These are phyloP conservation scores for Phytophthora hibernalis DNA, from an alignment of 352 stramenopile species.

Conservation along the genomic window DNA sequence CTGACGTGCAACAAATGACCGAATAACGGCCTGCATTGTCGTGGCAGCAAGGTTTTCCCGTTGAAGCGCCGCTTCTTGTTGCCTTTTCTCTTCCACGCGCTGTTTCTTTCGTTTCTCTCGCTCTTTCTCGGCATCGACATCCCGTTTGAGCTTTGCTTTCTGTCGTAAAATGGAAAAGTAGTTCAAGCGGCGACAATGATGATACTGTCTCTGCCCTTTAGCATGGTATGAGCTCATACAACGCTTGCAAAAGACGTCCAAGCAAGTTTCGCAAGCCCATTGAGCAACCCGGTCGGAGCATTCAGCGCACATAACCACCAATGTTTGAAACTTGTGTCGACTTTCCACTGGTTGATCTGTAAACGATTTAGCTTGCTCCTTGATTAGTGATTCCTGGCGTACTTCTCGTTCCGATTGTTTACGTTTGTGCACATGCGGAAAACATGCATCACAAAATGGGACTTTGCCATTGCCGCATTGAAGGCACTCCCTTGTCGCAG, in stretches of 20 bases:
- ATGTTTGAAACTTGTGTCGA: slow-evolving; percentile 47
- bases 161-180: slow-evolving; percentile 75
- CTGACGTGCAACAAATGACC: slow-evolving; percentile 43
- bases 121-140: slow-evolving; percentile 40
- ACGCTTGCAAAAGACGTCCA: slow-evolving; percentile 75
- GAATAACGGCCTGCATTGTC: slow-evolving; percentile 49
- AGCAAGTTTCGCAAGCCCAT: slow-evolving; percentile 69
- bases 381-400: background rate
- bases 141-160: slow-evolving; percentile 49
- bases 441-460: slow-evolving; percentile 75
- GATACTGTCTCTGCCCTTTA: slow-evolving; percentile 65
- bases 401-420: background rate
- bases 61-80: slow-evolving; percentile 26
- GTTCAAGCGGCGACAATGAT: slow-evolving; percentile 62
- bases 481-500: slow-evolving; percentile 68
- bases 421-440: slow-evolving; percentile 54
- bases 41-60: slow-evolving; percentile 42
- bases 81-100: slow-evolving; percentile 32
- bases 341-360: background rate
- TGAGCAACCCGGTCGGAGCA: slow-evolving; percentile 64
- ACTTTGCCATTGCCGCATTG: slow-evolving; percentile 72
- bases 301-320: slow-evolving; percentile 76
- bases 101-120: slow-evolving; percentile 38
- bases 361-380: background rate
- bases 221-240: slow-evolving; percentile 63